These are phyloP conservation scores for Monilinia fructigena DNA, from an alignment of 2,329 filamentous ascomycete species.

Conservation along the genomic window DNA sequence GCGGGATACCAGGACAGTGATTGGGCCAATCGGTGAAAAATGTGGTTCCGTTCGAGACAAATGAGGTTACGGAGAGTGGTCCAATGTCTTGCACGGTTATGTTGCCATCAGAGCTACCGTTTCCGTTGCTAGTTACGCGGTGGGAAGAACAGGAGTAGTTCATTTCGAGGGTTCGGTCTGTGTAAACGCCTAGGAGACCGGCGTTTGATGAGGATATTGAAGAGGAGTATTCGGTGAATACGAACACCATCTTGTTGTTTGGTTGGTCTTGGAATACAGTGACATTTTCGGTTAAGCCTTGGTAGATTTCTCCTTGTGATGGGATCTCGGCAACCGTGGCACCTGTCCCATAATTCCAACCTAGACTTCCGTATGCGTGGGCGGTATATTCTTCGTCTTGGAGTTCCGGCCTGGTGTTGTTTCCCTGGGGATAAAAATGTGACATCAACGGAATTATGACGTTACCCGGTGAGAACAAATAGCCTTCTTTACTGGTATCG, in stretches of 20 bases:
- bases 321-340: slow-evolving; percentile 19
- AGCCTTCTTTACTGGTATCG: slow-evolving; percentile 41
- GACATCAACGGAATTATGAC: slow-evolving; percentile 44
- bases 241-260: slow-evolving; percentile 6
- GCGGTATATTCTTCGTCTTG: slow-evolving; percentile 46
- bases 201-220: slow-evolving; percentile 10
- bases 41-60: slow-evolving; percentile 41
- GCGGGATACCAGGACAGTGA: slow-evolving; percentile 26
- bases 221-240: slow-evolving; percentile 42
- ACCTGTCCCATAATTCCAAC: slow-evolving; percentile 38
- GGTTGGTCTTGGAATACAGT: slow-evolving; percentile 12
- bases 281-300: not conserved
- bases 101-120: slow-evolving; percentile 33
- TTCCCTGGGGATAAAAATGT: slow-evolving; percentile 40
- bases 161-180: slow-evolving; percentile 40
- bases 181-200: slow-evolving; percentile 37
- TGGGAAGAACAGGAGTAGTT: slow-evolving; percentile 39
- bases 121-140: slow-evolving; percentile 39
- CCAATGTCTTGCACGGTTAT: slow-evolving; percentile 39
- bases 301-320: not conserved
- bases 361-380: slow-evolving; percentile 45
- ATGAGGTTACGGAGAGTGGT: slow-evolving; percentile 32
- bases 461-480: slow-evolving; percentile 41
- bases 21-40: slow-evolving; percentile 41
- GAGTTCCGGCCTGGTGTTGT: slow-evolving; percentile 28